A percentile compares a stretch with the other conserved stretches of the same genome.
Conservation (phyloP, 2,329 filamentous ascomycete species). For the Cercospora sp. region DNA sequence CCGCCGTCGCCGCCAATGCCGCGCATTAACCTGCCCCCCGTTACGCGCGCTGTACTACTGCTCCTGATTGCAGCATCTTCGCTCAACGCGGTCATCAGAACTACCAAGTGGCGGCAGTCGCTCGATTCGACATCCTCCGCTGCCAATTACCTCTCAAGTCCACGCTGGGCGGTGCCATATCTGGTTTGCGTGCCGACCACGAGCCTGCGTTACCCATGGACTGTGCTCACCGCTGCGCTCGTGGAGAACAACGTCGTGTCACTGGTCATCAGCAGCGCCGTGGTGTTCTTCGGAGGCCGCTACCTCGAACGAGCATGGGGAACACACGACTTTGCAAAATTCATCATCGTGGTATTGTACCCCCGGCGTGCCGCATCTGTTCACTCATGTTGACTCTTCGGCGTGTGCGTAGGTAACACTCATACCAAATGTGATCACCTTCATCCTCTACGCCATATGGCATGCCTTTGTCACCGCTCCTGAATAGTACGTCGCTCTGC, state of each 20-base stretch:
- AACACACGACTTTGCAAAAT: constrained; percentile 86
- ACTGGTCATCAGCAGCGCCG: constrained; percentile 71
- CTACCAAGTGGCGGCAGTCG: constrained; percentile 60
- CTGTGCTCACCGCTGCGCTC: constrained; percentile 78
- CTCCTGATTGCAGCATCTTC: constrained; percentile 74
- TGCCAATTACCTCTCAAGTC: constrained; percentile 39
- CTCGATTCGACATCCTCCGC: constrained; percentile 33
- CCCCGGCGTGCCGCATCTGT: background rate
- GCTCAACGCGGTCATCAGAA: constrained; percentile 76
- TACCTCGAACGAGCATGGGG: constrained; percentile 97
- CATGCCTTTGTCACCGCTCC: constrained; percentile 65
- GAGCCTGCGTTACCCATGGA: constrained; percentile 90
- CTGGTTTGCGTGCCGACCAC: constrained; percentile 81
- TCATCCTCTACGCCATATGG: constrained; percentile 71
- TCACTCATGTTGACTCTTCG: background rate
- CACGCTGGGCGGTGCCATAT: constrained; percentile 63
- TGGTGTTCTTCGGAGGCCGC: constrained; percentile 86
- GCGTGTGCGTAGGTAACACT: constrained; percentile 56
- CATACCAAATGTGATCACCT: constrained; percentile 76
- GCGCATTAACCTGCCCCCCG: constrained; percentile 87
- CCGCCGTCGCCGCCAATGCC: constrained; percentile 18
- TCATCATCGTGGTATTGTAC: constrained; percentile 57
- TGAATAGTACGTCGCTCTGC: constrained; percentile 61
- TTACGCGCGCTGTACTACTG: constrained; percentile 80
- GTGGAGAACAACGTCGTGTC: constrained; percentile 94